Base-by-base conservation (phyloP, 768 basidiomycete genomes). In the Trametes villosa region DNA sequence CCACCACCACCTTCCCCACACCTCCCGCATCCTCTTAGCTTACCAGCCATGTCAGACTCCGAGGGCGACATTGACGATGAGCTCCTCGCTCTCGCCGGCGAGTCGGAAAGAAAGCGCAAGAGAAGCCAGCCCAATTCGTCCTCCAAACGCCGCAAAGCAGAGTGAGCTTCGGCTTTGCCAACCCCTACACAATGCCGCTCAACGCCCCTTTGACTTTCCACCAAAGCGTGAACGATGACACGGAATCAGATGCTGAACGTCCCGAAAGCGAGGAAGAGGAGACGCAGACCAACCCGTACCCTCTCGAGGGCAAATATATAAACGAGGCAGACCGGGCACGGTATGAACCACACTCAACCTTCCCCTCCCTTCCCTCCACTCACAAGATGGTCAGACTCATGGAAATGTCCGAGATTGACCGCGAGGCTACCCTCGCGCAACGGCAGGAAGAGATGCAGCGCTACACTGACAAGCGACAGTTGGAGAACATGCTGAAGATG, bases 301-400 rank as follows among this genome's bases (percentile, higher is more conserved):
- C 94, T 0, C 77, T 97, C 13, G 96, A 98, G 68, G 94, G 93
- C 50, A 92, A 93, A 74, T 98, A 92, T 70, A 83, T 83, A 59
- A 88, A 97, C 69, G 93, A 94, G 67, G 81, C 78, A 13, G 96
- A 98, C 74, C 84, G 89, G 68, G 82, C 88, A 64, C 77, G 81
- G 96, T 96, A 77, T 77, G 90, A 24, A 34, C 79, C 57, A 15
- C 15, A 38, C 34, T 41, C 38, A 47, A 45, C 45, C 55, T 49
- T 66, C 26, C 53, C 29, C 33, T 44, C 53, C 26, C 2, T 33
- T 4, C 45, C 45, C 20, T 20, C 49, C 36, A 18, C 45, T 36
- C 3, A 63, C 29, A 40, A 26, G 24, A 38, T 45, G 38, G 26
- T 9, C 70, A 98, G 96, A 53, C 79, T 98, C 31, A 77, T 93